phyloP scores from a whole-genome alignment of 768 basidiomycete genomes.

The Lactarius tabidus region DNA sequence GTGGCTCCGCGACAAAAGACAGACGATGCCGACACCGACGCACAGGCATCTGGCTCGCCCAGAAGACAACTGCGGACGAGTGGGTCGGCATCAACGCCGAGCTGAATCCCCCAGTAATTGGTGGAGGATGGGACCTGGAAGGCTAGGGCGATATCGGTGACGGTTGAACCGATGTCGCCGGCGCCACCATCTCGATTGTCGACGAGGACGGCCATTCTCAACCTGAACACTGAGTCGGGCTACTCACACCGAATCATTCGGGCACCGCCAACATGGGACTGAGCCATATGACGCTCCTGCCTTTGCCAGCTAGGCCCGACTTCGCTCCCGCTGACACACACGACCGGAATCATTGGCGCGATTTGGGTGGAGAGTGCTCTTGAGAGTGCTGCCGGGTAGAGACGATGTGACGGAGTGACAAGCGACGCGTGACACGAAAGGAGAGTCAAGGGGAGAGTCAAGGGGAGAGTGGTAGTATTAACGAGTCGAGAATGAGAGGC shows the following conservation, averaged over 20 bases:
- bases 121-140: neutral
- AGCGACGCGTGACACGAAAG: no score
- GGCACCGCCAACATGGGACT: slow-evolving; percentile 15
- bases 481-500: no score
- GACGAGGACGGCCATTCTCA: neutral
- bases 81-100: neutral
- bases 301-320: slow-evolving; percentile 55
- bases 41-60: neutral
- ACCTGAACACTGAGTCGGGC: neutral
- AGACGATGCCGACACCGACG: slow-evolving; percentile 14
- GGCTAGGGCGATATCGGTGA: slow-evolving; percentile 20
- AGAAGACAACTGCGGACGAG: neutral
- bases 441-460: no score
- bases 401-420: slow-evolving; percentile 8
- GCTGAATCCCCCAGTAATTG: neutral
- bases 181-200: neutral
- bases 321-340: slow-evolving; percentile 56
- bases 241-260: neutral
- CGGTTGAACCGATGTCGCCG: neutral
- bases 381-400: slow-evolving; percentile 27
- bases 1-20: slow-evolving; percentile 29
- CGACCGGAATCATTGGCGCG: slow-evolving; percentile 56
- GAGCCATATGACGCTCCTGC: slow-evolving; percentile 31
- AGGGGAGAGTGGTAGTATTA: no score
- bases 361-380: slow-evolving; percentile 67